Percentiles rank a stretch among this genome's conserved stretches.
These are phyloP conservation scores for Dictyostelium discoideum DNA, from an alignment of 78 protist genomes.

Conservation along the genomic window DNA sequence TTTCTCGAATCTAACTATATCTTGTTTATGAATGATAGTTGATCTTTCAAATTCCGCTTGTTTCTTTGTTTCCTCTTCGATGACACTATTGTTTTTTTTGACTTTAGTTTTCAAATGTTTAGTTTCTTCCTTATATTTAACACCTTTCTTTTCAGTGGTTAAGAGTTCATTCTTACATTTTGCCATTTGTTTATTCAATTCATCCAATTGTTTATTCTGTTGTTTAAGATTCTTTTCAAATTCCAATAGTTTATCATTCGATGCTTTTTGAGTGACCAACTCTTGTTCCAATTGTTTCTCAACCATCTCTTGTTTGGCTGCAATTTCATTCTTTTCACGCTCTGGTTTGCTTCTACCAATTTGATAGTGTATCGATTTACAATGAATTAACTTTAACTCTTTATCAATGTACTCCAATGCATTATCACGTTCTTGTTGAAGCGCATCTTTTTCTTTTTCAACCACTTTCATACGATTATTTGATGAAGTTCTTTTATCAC, in stretches of 20 bases:
- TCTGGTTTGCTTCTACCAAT: not conserved
- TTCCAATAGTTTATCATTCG: constrained; percentile 18
- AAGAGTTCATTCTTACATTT: constrained; percentile 23
- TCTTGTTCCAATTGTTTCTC: constrained; percentile 45
- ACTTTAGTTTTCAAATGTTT: constrained; percentile 54
- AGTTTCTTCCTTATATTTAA: constrained; percentile 44
- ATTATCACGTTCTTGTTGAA: constrained; percentile 91
- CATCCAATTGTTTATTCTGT: constrained; percentile 22
- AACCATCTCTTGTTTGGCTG: not conserved
- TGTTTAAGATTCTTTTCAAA: constrained; percentile 32
- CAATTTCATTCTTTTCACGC: not conserved
- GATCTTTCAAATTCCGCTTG: not conserved
- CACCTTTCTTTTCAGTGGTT: constrained; percentile 6
- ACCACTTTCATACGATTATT: constrained; percentile 80
- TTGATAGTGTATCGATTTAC: constrained; percentile 13
- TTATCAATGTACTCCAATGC: constrained; percentile 91
- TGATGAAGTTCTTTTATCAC: constrained; percentile 85
- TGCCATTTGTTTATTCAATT: not conserved
- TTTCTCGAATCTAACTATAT: constrained; percentile 20
- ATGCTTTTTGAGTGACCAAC: not conserved
- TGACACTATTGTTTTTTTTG: constrained; percentile 25
- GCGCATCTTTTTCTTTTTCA: constrained; percentile 71
- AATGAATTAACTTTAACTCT: constrained; percentile 57
- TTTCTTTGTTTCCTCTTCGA: constrained; percentile 60
- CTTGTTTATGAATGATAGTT: not conserved